Percentiles rank a stretch among this genome's conserved stretches.
phyloP scores from a whole-genome alignment of 2,329 filamentous ascomycete genomes.

The Arthrocladium fulminans region DNA sequence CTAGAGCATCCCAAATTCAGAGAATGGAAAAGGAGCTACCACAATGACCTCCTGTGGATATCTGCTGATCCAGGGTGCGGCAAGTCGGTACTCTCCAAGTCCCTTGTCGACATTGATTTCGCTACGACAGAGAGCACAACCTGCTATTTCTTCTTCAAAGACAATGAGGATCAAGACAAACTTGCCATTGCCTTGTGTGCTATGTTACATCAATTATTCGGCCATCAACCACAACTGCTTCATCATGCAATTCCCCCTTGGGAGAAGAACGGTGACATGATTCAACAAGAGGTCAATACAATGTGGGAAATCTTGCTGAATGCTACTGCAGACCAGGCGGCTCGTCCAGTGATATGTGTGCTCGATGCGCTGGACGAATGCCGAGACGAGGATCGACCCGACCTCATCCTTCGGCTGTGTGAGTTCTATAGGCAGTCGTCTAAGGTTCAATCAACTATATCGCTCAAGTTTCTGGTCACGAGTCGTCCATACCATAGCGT shows the following conservation, averaged over 20 bases:
- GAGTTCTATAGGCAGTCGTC: constrained; percentile 8
- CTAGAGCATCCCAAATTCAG: constrained; percentile 23
- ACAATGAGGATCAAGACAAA: constrained; percentile 28
- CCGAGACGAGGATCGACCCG: constrained; percentile 2
- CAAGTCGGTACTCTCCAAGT: constrained; percentile 32
- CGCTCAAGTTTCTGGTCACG: constrained; percentile 24
- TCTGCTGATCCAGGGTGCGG: constrained; percentile 35
- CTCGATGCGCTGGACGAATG: constrained; percentile 19
- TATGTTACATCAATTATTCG: constrained; percentile 32
- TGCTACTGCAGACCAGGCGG: background rate
- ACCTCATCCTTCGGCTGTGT: constrained; percentile 7
- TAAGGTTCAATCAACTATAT: background rate
- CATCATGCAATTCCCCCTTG: constrained; percentile 10
- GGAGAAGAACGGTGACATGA: constrained; percentile 9
- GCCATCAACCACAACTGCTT: constrained; percentile 23
- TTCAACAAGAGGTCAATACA: background rate
- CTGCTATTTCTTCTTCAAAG: constrained; percentile 34
- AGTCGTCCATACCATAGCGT: constrained; percentile 27
- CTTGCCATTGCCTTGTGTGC: constrained; percentile 27
- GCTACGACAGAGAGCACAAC: constrained; percentile 20
- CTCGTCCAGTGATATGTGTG: constrained; percentile 9
- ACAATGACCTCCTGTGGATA: constrained; percentile 30
- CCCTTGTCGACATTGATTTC: constrained; percentile 28
- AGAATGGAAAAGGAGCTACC: constrained; percentile 21
- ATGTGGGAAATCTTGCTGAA: constrained; percentile 13